Evolutionary conservation across 352 stramenopile species (phyloP).

Genomic region (Pythium aphanidermatum): DNA sequence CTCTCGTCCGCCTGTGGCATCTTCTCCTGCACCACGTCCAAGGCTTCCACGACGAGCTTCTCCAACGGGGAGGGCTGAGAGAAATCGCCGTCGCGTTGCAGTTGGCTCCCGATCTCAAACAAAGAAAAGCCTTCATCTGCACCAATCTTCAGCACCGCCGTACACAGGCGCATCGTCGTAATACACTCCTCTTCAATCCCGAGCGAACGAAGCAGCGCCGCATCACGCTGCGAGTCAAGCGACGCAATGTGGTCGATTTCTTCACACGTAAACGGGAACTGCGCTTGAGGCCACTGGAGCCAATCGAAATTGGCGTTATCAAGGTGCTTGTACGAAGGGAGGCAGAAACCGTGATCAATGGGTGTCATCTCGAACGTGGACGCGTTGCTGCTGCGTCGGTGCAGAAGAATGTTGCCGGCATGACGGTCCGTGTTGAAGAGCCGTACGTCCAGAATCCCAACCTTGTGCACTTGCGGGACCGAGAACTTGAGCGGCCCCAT

Average conservation of each 20-base stretch:
- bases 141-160: slow-evolving; percentile 62
- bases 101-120: slow-evolving; percentile 72
- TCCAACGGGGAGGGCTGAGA: slow-evolving; percentile 72
- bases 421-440: slow-evolving; percentile 89
- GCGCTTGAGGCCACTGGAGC: slow-evolving; percentile 83
- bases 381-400: slow-evolving; percentile 35
- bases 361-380: slow-evolving; percentile 79
- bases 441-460: slow-evolving; percentile 82
- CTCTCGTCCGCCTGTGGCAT: too few relatives aligned
- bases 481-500: slow-evolving; percentile 84
- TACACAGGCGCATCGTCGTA: slow-evolving; percentile 79
- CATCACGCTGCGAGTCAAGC: slow-evolving; percentile 54
- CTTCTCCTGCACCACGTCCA: slow-evolving; percentile 25
- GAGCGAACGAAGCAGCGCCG: slow-evolving; percentile 49
- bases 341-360: slow-evolving; percentile 86
- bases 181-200: slow-evolving; percentile 80
- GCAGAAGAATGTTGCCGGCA: slow-evolving; percentile 81
- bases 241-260: slow-evolving; percentile 73
- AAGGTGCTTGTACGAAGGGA: slow-evolving; percentile 78
- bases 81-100: slow-evolving; percentile 82
- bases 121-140: slow-evolving; percentile 78
- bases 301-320: slow-evolving; percentile 83
- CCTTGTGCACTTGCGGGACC: slow-evolving; percentile 84
- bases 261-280: slow-evolving; percentile 78
- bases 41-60: slow-evolving; percentile 46